Evolutionary conservation across 108 stramenopile genomes (phyloP), one percentile per base, ranked within the genome.

Genomic region (Seminavis robusta): DNA sequence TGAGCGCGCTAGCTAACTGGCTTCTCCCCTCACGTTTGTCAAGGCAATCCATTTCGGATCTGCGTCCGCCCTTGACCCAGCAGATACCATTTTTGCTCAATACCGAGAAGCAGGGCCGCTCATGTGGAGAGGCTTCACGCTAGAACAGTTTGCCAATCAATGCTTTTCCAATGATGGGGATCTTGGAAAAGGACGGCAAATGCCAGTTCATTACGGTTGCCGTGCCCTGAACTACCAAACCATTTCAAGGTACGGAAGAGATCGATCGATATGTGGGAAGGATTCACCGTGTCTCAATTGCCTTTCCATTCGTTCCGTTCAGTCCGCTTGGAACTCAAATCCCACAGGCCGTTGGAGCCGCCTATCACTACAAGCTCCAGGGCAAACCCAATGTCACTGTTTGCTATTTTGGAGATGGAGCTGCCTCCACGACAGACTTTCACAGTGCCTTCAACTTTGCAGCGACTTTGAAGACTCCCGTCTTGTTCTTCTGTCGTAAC

Each of bases 131-230:
- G 97, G 96, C 23, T 98, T 98, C 75, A 92, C 94, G 27, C 41
- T 98, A 31, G 82, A 97, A 34, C 82, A 94, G 55, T 95, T 98
- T 47, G 88, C 95, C 9, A 94, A 98, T 64, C 98, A 99, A 65
- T 98, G 96, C 72, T 95, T 96, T 60, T 74, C 84, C 54, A 99
- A 97, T 67, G 60, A 63, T 27, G 54, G 61, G 24, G 97, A 98
- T 60, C 61, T 90, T 23, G 97, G 96, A 34, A 96, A 94, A 67
- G 98, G 96, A 50, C 56, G 97, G 20, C 96, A 97, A 72, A 99
- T 99, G 98, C 98, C 98, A 9, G 77, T 99, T 20, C 98, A 99
- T 77, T 99, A 99, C 56, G 98, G 98, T 32, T 79, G 34, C 7
- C 60, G 75, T 36, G 92, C 91, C 8, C 74, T 96, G 33, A 92